phyloP scores from a whole-genome alignment of 2,329 filamentous ascomycete species.

The Domatiomyces globalis region DNA sequence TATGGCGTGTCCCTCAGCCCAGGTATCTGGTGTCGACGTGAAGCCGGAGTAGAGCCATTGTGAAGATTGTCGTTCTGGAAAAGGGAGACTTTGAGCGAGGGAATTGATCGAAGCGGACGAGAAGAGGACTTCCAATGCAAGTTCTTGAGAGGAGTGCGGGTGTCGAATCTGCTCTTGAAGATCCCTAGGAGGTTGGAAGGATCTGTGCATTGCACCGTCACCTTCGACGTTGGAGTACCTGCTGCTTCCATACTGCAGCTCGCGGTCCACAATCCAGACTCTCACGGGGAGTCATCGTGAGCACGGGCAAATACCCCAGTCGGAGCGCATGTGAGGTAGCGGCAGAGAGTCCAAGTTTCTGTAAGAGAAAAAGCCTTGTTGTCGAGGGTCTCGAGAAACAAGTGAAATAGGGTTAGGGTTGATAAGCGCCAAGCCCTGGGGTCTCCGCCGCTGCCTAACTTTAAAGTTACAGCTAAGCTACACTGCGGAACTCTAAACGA shows the following conservation, averaged over 20 bases:
- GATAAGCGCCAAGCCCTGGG: too few relatives aligned
- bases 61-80: slow-evolving; percentile 44
- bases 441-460: too few relatives aligned
- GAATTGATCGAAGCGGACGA: slow-evolving; percentile 81
- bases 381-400: too few relatives aligned
- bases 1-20: slow-evolving; percentile 87
- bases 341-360: not conserved
- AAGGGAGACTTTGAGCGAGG: slow-evolving; percentile 80
- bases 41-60: slow-evolving; percentile 22
- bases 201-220: slow-evolving; percentile 91
- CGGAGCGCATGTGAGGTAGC: not conserved
- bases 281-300: slow-evolving; percentile 11
- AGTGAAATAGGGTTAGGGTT: too few relatives aligned
- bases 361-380: not conserved
- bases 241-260: slow-evolving; percentile 14
- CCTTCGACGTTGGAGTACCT: slow-evolving; percentile 33
- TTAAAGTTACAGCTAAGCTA: too few relatives aligned
- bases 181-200: slow-evolving; percentile 77
- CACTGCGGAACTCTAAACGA: too few relatives aligned
- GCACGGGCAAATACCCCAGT: not conserved
- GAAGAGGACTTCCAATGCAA: slow-evolving; percentile 95
- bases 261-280: not conserved
- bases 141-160: slow-evolving; percentile 73
- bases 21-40: slow-evolving; percentile 81
- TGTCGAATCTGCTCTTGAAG: slow-evolving; percentile 61